A percentile compares a stretch with the other conserved stretches of the same genome.
These are phyloP conservation scores for Acer yangbiense DNA, from an alignment of 345 rosid species.

Conservation along the genomic window DNA sequence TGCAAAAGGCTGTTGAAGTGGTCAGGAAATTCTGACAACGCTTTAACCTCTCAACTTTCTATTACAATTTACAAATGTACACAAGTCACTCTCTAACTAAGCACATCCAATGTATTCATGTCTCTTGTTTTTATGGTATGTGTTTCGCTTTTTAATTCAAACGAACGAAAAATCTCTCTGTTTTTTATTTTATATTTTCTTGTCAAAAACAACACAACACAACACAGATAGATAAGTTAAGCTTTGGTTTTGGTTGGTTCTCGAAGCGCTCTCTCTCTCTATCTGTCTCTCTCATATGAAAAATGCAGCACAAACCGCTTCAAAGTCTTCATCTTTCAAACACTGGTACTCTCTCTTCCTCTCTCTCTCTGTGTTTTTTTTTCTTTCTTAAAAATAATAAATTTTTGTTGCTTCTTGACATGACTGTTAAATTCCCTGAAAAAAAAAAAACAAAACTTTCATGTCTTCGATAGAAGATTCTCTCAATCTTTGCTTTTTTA, in stretches of 20 bases:
- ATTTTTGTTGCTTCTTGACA: background rate
- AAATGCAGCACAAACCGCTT: slow-evolving; percentile 24
- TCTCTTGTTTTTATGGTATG: background rate
- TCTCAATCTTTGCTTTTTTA: background rate
- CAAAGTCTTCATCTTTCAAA: background rate
- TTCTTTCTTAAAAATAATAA: background rate
- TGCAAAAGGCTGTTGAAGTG: slow-evolving; percentile 23
- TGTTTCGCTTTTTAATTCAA: background rate
- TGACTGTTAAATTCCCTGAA: background rate
- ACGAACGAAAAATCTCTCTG: background rate
- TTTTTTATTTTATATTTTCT: too few relatives aligned
- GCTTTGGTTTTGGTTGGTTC: background rate
- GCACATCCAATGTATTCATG: background rate
- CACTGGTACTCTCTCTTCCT: background rate
- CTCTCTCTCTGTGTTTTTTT: background rate
- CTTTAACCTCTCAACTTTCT: slow-evolving; percentile 26
- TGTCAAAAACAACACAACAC: background rate
- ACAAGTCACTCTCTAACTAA: background rate
- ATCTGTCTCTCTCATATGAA: background rate
- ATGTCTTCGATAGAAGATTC: background rate
- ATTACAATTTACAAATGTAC: background rate
- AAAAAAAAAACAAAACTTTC: background rate
- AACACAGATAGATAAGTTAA: background rate
- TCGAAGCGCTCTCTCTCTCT: background rate
- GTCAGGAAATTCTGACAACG: slow-evolving; percentile 38